Percentiles rank a stretch among this genome's conserved stretches.
Conservation (phyloP, 2,329 filamentous ascomycete species). For the Cryphonectria japonica region DNA sequence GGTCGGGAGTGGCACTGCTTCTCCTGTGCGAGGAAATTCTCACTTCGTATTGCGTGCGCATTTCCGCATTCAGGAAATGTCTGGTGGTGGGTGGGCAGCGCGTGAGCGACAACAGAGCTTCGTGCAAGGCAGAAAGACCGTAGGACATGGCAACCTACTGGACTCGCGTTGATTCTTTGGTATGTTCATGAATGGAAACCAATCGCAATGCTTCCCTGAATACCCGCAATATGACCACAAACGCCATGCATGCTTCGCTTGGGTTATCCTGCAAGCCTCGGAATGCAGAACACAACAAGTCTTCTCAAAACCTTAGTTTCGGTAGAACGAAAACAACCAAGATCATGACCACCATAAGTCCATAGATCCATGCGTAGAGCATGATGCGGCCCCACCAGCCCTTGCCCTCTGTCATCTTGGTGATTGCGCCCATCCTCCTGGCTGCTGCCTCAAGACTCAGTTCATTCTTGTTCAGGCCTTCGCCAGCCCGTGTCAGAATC, state of each 20-base stretch:
- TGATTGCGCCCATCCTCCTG: slow-evolving; percentile 75
- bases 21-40: not conserved
- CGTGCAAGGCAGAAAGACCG: not conserved
- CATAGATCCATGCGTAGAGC: slow-evolving; percentile 83
- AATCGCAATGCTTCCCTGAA: not conserved
- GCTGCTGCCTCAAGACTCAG: slow-evolving; percentile 76
- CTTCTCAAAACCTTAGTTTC: slow-evolving; percentile 77
- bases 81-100: not conserved
- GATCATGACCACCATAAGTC: slow-evolving; percentile 76
- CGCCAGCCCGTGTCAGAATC: slow-evolving; percentile 69
- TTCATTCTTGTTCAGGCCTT: slow-evolving; percentile 78
- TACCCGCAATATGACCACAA: not conserved
- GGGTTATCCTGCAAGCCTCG: not conserved
- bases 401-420: slow-evolving; percentile 82
- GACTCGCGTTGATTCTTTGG: not conserved
- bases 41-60: not conserved
- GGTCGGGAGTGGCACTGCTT: not conserved
- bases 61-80: not conserved
- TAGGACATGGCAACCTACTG: not conserved
- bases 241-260: slow-evolving; percentile 7
- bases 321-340: slow-evolving; percentile 84
- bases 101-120: not conserved
- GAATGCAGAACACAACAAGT: not conserved
- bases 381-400: slow-evolving; percentile 85
- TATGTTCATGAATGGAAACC: not conserved